These are phyloP conservation scores for Coemansia sp. DNA, from an alignment of 192 early-diverging fungal genomes.

Conservation along the genomic window DNA sequence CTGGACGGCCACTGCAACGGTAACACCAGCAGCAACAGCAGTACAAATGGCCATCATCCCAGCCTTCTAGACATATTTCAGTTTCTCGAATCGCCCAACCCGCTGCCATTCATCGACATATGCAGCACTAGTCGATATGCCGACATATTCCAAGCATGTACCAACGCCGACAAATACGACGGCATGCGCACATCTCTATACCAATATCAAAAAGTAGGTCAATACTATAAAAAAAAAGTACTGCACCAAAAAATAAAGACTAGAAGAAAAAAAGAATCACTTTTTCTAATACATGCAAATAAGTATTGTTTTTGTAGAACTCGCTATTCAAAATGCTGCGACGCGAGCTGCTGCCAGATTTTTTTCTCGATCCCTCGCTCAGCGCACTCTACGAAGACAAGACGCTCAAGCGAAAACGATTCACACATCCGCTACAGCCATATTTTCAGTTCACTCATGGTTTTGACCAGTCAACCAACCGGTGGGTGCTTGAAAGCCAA, in stretches of 20 bases:
- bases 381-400: slow-evolving; percentile 30
- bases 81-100: slow-evolving; percentile 44
- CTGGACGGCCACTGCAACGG: slow-evolving; percentile 1
- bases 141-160: slow-evolving; percentile 44
- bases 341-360: slow-evolving; percentile 63
- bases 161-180: slow-evolving; percentile 15
- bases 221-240: no score
- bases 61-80: slow-evolving; percentile 45
- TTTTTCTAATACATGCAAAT: no score
- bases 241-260: no score
- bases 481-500: slow-evolving; percentile 28
- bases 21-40: slow-evolving; percentile 10
- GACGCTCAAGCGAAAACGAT: slow-evolving; percentile 7
- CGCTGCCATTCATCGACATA: slow-evolving; percentile 22
- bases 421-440: slow-evolving; percentile 33
- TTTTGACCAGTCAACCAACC: slow-evolving; percentile 29
- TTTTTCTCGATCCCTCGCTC: slow-evolving; percentile 55
- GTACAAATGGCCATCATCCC: slow-evolving; percentile 25
- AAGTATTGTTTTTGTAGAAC: slow-evolving; percentile 32
- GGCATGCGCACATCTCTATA: slow-evolving; percentile 58
- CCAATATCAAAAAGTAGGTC: slow-evolving; percentile 58
- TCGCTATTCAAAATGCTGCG: slow-evolving; percentile 72
- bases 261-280: no score
- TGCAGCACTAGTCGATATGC: slow-evolving; percentile 33
- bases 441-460: slow-evolving; percentile 45